Conservation (phyloP, 2,329 filamentous ascomycete species). For the Neurospora crassa region DNA sequence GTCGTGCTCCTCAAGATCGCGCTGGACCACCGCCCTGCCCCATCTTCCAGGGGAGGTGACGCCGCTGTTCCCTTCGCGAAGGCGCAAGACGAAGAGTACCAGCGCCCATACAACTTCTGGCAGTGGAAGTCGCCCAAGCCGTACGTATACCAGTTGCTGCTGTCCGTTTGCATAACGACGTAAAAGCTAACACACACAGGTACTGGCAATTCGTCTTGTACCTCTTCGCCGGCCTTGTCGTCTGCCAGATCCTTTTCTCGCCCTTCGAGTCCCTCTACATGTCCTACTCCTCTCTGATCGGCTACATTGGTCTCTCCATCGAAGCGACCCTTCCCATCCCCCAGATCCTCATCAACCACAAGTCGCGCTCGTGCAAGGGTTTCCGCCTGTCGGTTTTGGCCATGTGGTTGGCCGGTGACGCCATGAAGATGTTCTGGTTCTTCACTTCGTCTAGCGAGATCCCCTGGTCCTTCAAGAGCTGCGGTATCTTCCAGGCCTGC, state of each 20-base stretch:
- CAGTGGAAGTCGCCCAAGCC: slow-evolving; percentile 67
- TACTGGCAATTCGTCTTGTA: slow-evolving; percentile 74
- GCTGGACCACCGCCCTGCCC: slow-evolving; percentile 54
- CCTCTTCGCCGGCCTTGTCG: slow-evolving; percentile 50
- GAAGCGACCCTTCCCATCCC: slow-evolving; percentile 77
- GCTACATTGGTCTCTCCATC: slow-evolving; percentile 65
- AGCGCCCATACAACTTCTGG: slow-evolving; percentile 71
- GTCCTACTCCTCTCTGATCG: slow-evolving; percentile 57
- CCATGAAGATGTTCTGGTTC: slow-evolving; percentile 85
- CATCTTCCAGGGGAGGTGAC: slow-evolving; percentile 51
- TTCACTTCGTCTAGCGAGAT: slow-evolving; percentile 62
- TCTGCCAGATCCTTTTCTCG: slow-evolving; percentile 58
- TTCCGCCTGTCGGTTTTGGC: slow-evolving; percentile 67
- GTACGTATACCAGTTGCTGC: slow-evolving; percentile 27
- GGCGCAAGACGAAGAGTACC: slow-evolving; percentile 32
- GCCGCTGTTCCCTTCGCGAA: slow-evolving; percentile 53
- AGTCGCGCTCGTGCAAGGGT: slow-evolving; percentile 61
- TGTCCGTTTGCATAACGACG: neutral
- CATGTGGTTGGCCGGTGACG: slow-evolving; percentile 72
- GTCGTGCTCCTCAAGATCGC: slow-evolving; percentile 55
- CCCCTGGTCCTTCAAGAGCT: slow-evolving; percentile 71
- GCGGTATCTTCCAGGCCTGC: slow-evolving; percentile 68
- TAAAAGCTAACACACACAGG: slow-evolving; percentile 28
- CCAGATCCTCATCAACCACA: slow-evolving; percentile 64
- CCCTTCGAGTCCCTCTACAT: slow-evolving; percentile 47